Conservation (phyloP, 768 basidiomycete species). For the Boletellus ananas region DNA sequence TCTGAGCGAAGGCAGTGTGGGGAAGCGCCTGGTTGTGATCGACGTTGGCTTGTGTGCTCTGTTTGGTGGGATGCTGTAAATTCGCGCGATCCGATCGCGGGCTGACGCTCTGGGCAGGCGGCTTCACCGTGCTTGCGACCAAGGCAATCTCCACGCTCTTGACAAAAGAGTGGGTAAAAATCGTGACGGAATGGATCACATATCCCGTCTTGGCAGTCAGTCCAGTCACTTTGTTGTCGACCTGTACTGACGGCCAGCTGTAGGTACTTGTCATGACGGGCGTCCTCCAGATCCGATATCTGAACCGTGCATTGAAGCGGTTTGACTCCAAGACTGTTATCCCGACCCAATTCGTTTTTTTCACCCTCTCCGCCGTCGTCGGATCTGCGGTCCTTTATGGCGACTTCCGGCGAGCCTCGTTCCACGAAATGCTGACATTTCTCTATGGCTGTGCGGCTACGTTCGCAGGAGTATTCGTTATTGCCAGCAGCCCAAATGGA, state of each 20-base stretch:
- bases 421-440: constrained; percentile 81
- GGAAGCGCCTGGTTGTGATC: constrained; percentile 69
- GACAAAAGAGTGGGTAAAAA: constrained; percentile 69
- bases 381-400: constrained; percentile 93
- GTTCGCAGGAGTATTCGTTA: constrained; percentile 84
- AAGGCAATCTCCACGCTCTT: constrained; percentile 89
- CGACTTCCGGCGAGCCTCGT: constrained; percentile 80
- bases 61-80: constrained; percentile 49
- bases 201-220: constrained; percentile 74
- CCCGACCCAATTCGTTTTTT: constrained; percentile 92
- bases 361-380: constrained; percentile 88
- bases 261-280: constrained; percentile 73
- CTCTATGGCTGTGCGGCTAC: constrained; percentile 87
- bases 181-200: constrained; percentile 78
- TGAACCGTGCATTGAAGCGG: constrained; percentile 84
- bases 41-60: constrained; percentile 88
- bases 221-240: not conserved
- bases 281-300: constrained; percentile 78
- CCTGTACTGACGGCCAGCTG: constrained; percentile 6
- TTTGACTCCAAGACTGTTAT: constrained; percentile 96
- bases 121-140: constrained; percentile 90
- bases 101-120: constrained; percentile 45
- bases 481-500: constrained; percentile 59
- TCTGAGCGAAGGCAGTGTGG: constrained; percentile 62
- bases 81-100: not conserved